Evolutionary conservation across 768 basidiomycete genomes (phyloP).

Genomic region (Suillus placidus): DNA sequence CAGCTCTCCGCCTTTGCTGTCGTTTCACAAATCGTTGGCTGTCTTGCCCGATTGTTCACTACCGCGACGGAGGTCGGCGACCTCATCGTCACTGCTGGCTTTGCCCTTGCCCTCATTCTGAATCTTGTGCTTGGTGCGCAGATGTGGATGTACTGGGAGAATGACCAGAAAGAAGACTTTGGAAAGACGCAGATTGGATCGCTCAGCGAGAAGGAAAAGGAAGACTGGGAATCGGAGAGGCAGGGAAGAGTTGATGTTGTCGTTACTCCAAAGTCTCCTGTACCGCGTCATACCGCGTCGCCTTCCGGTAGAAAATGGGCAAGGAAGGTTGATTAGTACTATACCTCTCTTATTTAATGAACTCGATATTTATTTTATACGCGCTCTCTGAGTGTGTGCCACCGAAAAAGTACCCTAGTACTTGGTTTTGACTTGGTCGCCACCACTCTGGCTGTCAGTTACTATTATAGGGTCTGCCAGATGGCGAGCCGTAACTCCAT

Average conservation of each 20-base stretch:
- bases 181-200: conserved; percentile 22
- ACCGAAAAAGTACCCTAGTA: not conserved
- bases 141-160: conserved; percentile 84
- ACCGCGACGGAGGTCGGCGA: conserved; percentile 91
- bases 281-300: conserved; percentile 45
- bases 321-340: conserved; percentile 66
- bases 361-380: not conserved
- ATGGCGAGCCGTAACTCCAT: not conserved
- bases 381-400: not conserved
- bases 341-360: conserved; percentile 14
- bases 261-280: conserved; percentile 44
- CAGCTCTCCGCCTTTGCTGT: conserved; percentile 95
- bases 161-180: conserved; percentile 40
- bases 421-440: not conserved
- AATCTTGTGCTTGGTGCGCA: conserved; percentile 86
- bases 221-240: conserved; percentile 26
- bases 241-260: conserved; percentile 45
- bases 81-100: conserved; percentile 77
- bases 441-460: not conserved
- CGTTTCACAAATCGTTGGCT: conserved; percentile 83
- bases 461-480: not conserved
- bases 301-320: conserved; percentile 69
- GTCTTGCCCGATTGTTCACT: conserved; percentile 91
- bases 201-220: conserved; percentile 31
- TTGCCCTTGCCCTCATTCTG: conserved; percentile 76